Conservation (phyloP, 768 basidiomycete species). For the Lepiota venenata region DNA sequence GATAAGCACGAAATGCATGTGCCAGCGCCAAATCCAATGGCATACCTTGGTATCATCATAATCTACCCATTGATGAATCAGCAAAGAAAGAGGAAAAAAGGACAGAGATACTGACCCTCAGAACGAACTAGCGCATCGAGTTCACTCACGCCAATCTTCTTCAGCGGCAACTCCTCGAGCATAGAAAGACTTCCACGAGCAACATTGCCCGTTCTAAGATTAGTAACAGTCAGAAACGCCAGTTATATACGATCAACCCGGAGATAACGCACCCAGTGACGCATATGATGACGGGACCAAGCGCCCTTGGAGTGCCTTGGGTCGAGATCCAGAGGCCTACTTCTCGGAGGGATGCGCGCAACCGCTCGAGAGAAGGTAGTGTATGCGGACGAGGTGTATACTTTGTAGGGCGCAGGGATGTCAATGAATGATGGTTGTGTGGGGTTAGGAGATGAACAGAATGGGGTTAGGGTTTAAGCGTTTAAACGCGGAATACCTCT, state of each 20-base stretch:
- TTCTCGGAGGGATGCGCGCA: constrained; percentile 50
- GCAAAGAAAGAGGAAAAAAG: not conserved
- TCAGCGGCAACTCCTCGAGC: constrained; percentile 65
- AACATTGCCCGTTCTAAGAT: constrained; percentile 72
- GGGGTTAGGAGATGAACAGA: constrained; percentile 5
- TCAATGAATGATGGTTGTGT: not conserved
- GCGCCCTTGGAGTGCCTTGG: constrained; percentile 54
- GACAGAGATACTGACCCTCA: constrained; percentile 35
- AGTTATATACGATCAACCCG: not conserved
- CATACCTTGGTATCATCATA: constrained; percentile 56
- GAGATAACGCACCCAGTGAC: constrained; percentile 64
- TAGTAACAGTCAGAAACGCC: not conserved
- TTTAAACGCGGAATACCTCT: not conserved
- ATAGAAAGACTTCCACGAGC: constrained; percentile 74
- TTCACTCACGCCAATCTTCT: constrained; percentile 51
- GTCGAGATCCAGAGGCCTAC: constrained; percentile 54
- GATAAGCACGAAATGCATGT: not conserved
- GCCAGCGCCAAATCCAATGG: too few species aligned
- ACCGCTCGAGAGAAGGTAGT: constrained; percentile 48
- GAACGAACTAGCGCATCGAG: constrained; percentile 53
- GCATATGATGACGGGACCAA: constrained; percentile 80
- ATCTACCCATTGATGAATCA: constrained; percentile 28
- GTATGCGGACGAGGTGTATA: constrained; percentile 82
- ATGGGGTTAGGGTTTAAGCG: constrained; percentile 6
- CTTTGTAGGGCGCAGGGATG: constrained; percentile 27